Base-by-base conservation (phyloP, 2,329 filamentous ascomycete genomes). In the Myriosclerotinia duriaeana region DNA sequence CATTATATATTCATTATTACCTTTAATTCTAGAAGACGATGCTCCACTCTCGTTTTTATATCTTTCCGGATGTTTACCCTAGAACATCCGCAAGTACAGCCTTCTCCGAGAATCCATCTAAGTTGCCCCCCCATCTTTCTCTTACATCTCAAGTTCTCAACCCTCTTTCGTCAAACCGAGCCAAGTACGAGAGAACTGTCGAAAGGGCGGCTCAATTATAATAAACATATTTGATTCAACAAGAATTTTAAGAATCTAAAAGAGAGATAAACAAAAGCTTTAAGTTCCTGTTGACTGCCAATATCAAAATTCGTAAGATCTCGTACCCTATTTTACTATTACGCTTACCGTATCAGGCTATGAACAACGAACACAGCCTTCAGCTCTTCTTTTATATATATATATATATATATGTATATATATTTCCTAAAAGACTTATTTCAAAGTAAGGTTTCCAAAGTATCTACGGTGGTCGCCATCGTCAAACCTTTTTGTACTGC, bases 301-400 rank as follows among this genome's bases (percentile, higher is more conserved):
- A 14, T 61, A 17, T 38, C 44, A 40, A 50, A 36, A 61, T n/a
- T 17, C 44, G 53, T 59, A n/a, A 65, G 53, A 59, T 48, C 54
- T 56, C 53, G 53, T 42, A 65, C 53, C 34, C 12, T 34, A 59
- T 42, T 65, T 40, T n/a, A 50, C n/a, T 22, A 48, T 52, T 42
- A 40, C 44, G 63, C 63, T 65, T 65, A 59, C 63, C 52, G 53
- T 65, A 58, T 52, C 63, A n/a, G 53, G 63, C 53, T 53, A 65
- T 52, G 42, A 59, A 65, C 42, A 44, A 50, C 53, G 5, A 46
- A 59, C 62, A 65, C 62, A 52, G 53, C 53, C 63, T 59, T 59
- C 63, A 65, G 63, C 63, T 59, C 40, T 58, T 55, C 50, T 55
- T 22, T 36, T 20, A n/a, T n/a, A n/a, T n/a, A n/a, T n/a, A n/a